Conservation (phyloP, 2,329 filamentous ascomycete genomes). For the Fusarium sp. region DNA sequence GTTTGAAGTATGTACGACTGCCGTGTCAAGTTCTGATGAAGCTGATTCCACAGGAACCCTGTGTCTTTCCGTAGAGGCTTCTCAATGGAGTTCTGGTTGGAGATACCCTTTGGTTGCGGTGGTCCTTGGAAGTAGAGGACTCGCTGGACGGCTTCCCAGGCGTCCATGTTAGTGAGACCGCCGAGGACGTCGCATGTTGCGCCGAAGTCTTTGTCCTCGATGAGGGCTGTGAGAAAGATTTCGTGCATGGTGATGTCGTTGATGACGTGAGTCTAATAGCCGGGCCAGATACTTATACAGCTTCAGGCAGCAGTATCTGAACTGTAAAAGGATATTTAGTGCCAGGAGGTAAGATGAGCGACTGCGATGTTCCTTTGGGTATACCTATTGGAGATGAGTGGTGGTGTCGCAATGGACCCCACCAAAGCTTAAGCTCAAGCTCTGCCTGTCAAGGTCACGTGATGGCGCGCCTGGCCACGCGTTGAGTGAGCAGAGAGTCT, state of each 20-base stretch:
- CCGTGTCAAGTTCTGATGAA: slow-evolving; percentile 66
- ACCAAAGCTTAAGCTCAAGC: slow-evolving; percentile 16
- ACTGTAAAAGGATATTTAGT: too few species aligned
- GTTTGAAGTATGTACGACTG: slow-evolving; percentile 70
- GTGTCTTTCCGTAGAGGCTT: slow-evolving; percentile 56
- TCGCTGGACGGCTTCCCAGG: slow-evolving; percentile 63
- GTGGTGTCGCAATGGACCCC: slow-evolving; percentile 11
- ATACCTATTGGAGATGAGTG: not conserved
- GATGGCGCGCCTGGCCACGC: not conserved
- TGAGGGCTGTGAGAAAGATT: slow-evolving; percentile 68
- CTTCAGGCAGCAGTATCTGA: too few species aligned
- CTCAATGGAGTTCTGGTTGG: slow-evolving; percentile 57
- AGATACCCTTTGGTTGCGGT: slow-evolving; percentile 60
- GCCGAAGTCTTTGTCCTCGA: slow-evolving; percentile 64
- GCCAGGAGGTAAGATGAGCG: not conserved
- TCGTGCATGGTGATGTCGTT: slow-evolving; percentile 59
- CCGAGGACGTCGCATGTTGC: slow-evolving; percentile 66
- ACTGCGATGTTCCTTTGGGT: not conserved
- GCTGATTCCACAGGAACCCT: slow-evolving; percentile 63
- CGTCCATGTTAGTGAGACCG: slow-evolving; percentile 69
- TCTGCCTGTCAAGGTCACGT: not conserved
- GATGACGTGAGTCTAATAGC: not conserved
- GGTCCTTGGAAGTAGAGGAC: slow-evolving; percentile 68
- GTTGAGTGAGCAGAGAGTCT: not conserved
- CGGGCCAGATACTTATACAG: not conserved